Percentiles rank a stretch among this genome's conserved stretches.
Conservation (phyloP, 768 basidiomycete genomes). For the Floccularia luteovirens region DNA sequence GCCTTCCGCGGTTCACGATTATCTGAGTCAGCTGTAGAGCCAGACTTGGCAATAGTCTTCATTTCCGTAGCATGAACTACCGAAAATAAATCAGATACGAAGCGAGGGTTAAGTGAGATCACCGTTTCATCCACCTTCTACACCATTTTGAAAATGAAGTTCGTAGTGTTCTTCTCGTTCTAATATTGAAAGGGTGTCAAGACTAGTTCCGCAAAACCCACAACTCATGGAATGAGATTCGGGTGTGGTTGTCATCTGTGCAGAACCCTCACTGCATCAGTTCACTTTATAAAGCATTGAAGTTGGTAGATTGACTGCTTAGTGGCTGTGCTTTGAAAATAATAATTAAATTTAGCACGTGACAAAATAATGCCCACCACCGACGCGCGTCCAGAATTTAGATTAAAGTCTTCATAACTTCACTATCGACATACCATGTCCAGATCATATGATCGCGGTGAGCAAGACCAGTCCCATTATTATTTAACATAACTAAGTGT, state of each 20-base stretch:
- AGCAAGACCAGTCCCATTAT: slow-evolving; percentile 8
- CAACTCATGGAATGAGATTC: slow-evolving; percentile 25
- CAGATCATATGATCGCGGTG: slow-evolving; percentile 96
- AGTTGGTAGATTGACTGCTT: too few species aligned
- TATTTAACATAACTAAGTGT: neutral
- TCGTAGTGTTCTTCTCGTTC: slow-evolving; percentile 52
- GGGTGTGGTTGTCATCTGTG: slow-evolving; percentile 9
- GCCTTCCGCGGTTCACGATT: slow-evolving; percentile 3
- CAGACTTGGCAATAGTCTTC: neutral
- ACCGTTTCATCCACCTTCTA: neutral
- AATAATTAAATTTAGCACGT: too few species aligned
- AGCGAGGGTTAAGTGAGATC: neutral
- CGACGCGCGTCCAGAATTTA: slow-evolving; percentile 42
- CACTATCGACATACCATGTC: slow-evolving; percentile 48
- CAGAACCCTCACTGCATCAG: too few species aligned
- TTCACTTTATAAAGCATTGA: too few species aligned
- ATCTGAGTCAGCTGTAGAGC: neutral
- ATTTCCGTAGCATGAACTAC: neutral
- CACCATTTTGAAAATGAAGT: slow-evolving; percentile 27
- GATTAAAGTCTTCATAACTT: slow-evolving; percentile 9
- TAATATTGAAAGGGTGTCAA: slow-evolving; percentile 25
- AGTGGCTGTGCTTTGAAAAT: too few species aligned
- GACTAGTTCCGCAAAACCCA: slow-evolving; percentile 38
- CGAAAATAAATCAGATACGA: neutral
- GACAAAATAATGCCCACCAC: slow-evolving; percentile 1